A percentile compares a stretch with the other conserved stretches of the same genome.
These are phyloP conservation scores for Aspergillus sp. DNA, from an alignment of 2,329 filamentous ascomycete species.

Conservation along the genomic window DNA sequence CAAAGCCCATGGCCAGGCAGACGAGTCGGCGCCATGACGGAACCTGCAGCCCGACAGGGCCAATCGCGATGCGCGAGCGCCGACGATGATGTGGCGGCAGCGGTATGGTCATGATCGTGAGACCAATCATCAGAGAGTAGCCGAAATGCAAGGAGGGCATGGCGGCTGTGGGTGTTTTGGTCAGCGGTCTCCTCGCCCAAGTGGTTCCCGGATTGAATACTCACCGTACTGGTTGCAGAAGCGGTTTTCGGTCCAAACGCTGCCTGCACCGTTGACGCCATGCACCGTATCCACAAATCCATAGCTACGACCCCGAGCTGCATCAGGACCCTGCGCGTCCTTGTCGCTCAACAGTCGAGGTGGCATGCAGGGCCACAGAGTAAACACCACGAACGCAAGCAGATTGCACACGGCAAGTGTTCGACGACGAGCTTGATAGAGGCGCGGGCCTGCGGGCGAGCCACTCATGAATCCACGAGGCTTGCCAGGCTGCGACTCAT, in stretches of 20 bases:
- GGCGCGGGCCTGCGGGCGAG: conserved; percentile 50
- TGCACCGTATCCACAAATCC: conserved; percentile 63
- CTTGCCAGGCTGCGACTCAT: conserved; percentile 43
- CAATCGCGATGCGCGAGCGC: conserved; percentile 33
- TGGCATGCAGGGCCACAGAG: conserved; percentile 63
- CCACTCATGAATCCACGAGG: conserved; percentile 38
- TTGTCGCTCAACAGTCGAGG: conserved; percentile 58
- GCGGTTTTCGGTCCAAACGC: conserved; percentile 70
- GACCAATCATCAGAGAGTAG: conserved; percentile 71
- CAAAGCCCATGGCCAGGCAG: conserved; percentile 56
- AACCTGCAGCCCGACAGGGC: conserved; percentile 41
- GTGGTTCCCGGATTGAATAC: conserved; percentile 23
- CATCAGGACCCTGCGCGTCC: conserved; percentile 56
- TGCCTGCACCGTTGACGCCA: conserved; percentile 60
- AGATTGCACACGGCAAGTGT: conserved; percentile 62
- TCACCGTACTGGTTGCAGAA: conserved; percentile 75
- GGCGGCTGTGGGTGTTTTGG: conserved; percentile 51
- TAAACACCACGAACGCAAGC: conserved; percentile 61
- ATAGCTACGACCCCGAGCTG: conserved; percentile 60
- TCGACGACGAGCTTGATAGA: conserved; percentile 58
- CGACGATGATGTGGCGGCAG: conserved; percentile 56
- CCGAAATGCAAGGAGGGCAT: conserved; percentile 78
- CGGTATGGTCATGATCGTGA: conserved; percentile 68
- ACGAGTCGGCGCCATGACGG: conserved; percentile 54
- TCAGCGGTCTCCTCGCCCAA: background rate